Percentiles rank a stretch among this genome's conserved stretches.
Evolutionary conservation across 257 asterid species (phyloP).

Genomic region (Pogostemon cablin): DNA sequence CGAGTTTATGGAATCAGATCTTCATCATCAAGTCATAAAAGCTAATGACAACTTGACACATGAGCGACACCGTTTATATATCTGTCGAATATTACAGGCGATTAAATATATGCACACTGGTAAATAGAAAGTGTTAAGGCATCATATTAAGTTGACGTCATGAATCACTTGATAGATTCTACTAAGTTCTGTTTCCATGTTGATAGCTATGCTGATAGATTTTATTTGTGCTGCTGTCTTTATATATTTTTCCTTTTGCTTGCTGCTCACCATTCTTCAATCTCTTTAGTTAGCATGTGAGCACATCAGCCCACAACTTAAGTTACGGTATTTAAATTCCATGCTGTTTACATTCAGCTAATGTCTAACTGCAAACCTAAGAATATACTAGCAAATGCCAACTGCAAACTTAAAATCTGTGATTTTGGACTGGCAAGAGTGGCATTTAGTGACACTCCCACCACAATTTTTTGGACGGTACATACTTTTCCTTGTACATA

Average conservation of each 20-base stretch:
- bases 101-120: conserved; percentile 96
- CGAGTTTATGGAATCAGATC: conserved; percentile 99
- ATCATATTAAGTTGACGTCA: neutral
- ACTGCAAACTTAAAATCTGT: conserved; percentile 92
- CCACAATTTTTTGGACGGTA: conserved; percentile 96
- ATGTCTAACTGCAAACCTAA: conserved; percentile 92
- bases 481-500: conserved; percentile 9
- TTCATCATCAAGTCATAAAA: conserved; percentile 96
- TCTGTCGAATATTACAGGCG: conserved; percentile 94
- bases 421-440: conserved; percentile 96
- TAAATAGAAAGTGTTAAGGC: conserved; percentile 31
- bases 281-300: conserved; percentile 3
- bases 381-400: conserved; percentile 94
- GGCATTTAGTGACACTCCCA: conserved; percentile 88
- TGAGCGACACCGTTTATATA: conserved; percentile 93
- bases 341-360: conserved; percentile 61
- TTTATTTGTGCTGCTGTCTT: conserved; percentile 18
- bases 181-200: conserved; percentile 1
- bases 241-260: neutral
- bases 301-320: neutral
- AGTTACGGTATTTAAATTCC: conserved; percentile 25
- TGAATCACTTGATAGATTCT: conserved; percentile 15
- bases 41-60: conserved; percentile 98
- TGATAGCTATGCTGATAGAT: neutral
- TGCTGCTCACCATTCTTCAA: neutral